Evolutionary conservation across 352 stramenopile species (phyloP).

Genomic region (Phytophthora foliorum): DNA sequence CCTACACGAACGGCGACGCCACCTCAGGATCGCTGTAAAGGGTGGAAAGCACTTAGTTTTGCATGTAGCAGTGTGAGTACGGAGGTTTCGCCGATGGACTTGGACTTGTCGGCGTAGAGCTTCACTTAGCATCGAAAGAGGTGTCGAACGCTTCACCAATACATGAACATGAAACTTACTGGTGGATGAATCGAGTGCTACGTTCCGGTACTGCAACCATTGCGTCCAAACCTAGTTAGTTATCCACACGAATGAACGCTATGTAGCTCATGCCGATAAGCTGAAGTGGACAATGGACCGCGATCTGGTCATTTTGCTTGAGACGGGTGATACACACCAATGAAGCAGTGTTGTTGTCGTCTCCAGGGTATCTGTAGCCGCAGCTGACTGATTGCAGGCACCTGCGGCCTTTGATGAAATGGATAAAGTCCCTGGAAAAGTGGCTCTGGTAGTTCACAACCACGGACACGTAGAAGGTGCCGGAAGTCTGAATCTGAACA

Average conservation of each 20-base stretch:
- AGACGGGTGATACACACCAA: not conserved
- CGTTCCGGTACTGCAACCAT: too few relatives aligned
- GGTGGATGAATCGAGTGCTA: too few relatives aligned
- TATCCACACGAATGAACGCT: not conserved
- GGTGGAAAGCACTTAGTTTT: not conserved
- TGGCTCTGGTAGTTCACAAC: not conserved
- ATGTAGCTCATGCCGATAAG: not conserved
- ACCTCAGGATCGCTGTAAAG: constrained; percentile 37
- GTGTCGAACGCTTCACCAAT: not conserved
- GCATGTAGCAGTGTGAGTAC: not conserved
- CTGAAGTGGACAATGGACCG: not conserved
- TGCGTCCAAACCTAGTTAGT: too few relatives aligned
- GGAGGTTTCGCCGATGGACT: not conserved
- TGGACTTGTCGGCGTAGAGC: not conserved
- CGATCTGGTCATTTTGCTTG: not conserved
- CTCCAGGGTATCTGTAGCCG: not conserved
- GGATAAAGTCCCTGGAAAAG: not conserved
- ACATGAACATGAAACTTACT: not conserved
- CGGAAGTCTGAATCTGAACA: not conserved
- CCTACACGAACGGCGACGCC: constrained; percentile 45
- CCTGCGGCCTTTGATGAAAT: not conserved
- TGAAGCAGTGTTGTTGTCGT: not conserved
- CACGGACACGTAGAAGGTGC: not conserved
- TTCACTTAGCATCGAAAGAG: not conserved
- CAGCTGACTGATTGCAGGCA: not conserved